Evolutionary conservation across 2,329 filamentous ascomycete genomes (phyloP), one percentile per base, ranked within the genome.

Genomic region (Orbilia ellipsospora): DNA sequence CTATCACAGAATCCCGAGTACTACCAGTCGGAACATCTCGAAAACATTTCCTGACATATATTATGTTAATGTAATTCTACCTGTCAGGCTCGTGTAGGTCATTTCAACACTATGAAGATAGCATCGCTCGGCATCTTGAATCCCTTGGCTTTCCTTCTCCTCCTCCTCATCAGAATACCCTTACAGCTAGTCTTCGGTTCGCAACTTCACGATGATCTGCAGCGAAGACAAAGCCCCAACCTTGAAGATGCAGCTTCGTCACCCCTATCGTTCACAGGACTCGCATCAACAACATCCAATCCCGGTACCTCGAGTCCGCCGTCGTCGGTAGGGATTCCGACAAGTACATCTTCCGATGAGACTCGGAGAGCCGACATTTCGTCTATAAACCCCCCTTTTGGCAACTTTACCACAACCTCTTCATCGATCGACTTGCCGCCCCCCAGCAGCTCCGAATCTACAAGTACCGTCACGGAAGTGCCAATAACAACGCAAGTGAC

Each of bases 401-500:
- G 72, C 18, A 75, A 75, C 45, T 69, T 56, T 23, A 75, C 72
- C 15, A 75, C 62, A 13, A 67, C 70, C 2, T 23, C 64, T 6
- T 55, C 62, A 4, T 28, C 51, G 16, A 68, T 52, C n/a, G 70
- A 69, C n/a, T 20, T 44, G 1, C 16, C 59, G 12, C 31, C 31
- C 16, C 65, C 72, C 42, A 56, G 31, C 36, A 31, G 54, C 6
- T 42, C 23, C 2, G 62, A 61, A 13, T 44, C 42, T n/a, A 75
- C 72, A 12, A 75, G 72, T 36, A 75, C 72, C 13, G 40, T 69
- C 52, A 75, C 72, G 1, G 56, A 65, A 18, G 52, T 75, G 2
- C 72, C 72, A 13, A 20, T 75, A 26, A 68, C 72, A n/a, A 75
- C 64, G 6, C 65, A 65, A 36, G 64, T 75, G 36, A 75, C 72